Conservation (phyloP, 345 rosid species). For the Clarkia xantiana region DNA sequence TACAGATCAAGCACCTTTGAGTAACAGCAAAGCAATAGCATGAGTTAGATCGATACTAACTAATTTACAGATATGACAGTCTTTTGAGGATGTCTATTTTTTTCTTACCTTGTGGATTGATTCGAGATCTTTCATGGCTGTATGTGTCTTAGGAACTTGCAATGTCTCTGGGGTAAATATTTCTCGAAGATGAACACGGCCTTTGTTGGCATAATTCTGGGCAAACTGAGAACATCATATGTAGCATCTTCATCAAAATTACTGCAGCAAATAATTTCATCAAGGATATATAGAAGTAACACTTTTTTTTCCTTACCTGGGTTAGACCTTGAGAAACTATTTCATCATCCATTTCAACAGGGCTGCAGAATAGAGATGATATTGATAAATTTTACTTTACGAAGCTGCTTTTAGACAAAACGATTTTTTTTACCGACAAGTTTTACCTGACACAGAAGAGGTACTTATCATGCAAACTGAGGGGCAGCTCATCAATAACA, state of each 20-base stretch:
- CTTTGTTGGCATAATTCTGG: conserved; percentile 42
- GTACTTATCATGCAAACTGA: conserved; percentile 57
- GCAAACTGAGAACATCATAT: conserved; percentile 43
- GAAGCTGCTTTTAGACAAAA: no score
- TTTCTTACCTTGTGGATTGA: conserved; percentile 76
- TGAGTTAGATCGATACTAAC: neutral
- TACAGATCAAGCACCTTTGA: conserved; percentile 80
- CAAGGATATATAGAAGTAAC: no score
- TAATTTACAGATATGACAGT: neutral
- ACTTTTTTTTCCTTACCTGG: conserved; percentile 32
- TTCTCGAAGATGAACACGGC: conserved; percentile 64
- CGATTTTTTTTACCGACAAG: no score
- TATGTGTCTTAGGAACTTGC: conserved; percentile 52
- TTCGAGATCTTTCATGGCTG: conserved; percentile 69
- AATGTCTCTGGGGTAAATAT: conserved; percentile 62
- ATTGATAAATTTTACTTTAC: neutral
- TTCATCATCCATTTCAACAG: conserved; percentile 57
- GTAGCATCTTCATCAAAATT: no score
- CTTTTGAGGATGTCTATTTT: neutral
- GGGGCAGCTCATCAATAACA: conserved; percentile 65
- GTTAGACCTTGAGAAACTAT: conserved; percentile 70
- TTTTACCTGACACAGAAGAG: conserved; percentile 72
- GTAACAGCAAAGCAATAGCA: conserved; percentile 5
- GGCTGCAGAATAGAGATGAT: conserved; percentile 39
- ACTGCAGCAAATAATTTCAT: no score